Conservation (phyloP, 345 rosid species). For the Erucastrum elatum region DNA sequence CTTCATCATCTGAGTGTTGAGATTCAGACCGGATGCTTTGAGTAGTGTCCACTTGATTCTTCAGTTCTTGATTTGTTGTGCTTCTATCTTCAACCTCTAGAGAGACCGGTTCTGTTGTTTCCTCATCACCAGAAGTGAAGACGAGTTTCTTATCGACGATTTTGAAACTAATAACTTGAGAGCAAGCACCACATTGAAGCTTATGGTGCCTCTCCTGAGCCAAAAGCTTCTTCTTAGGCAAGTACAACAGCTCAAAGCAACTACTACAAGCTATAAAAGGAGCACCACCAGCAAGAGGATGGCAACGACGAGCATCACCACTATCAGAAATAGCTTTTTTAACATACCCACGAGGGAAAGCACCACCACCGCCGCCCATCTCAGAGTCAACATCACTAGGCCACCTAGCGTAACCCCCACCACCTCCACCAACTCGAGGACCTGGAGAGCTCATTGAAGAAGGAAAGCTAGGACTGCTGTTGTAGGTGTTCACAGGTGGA, state of each 20-base stretch:
- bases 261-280: constrained; percentile 63
- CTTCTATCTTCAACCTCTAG: constrained; percentile 15
- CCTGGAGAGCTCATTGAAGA: constrained; percentile 36
- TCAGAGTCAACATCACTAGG: constrained; percentile 42
- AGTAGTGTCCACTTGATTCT: too few relatives aligned
- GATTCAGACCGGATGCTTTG: too few relatives aligned
- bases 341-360: constrained; percentile 45
- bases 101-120: constrained; percentile 11
- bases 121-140: constrained; percentile 36
- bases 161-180: constrained; percentile 41
- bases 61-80: too few relatives aligned
- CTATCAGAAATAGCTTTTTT: constrained; percentile 43
- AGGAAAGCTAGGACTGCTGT: constrained; percentile 26
- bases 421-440: constrained; percentile 27
- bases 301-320: constrained; percentile 40
- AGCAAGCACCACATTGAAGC: constrained; percentile 65
- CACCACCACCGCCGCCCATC: constrained; percentile 31
- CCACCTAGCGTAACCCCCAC: constrained; percentile 35
- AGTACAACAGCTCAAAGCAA: constrained; percentile 59
- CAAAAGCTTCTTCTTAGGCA: constrained; percentile 50
- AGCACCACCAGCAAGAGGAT: constrained; percentile 66
- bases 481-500: constrained; percentile 9
- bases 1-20: too few relatives aligned
- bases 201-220: constrained; percentile 45
- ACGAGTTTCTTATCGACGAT: constrained; percentile 48